These are phyloP conservation scores for Cercospora sesami DNA, from an alignment of 2,329 filamentous ascomycete species.

Conservation along the genomic window DNA sequence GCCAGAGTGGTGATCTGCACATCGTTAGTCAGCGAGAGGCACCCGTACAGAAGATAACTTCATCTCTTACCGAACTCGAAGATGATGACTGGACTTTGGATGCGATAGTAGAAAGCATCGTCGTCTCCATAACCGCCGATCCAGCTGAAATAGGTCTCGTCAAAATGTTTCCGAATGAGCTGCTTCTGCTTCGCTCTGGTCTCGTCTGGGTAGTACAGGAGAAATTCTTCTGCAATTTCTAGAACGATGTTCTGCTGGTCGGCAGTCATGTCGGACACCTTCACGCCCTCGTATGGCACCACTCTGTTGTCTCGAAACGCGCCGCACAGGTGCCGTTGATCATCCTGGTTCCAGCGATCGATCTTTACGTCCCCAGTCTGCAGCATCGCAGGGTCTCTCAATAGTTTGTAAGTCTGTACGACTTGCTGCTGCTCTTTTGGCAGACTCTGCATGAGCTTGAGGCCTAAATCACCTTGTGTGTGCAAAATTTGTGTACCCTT, in stretches of 20 bases:
- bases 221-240: constrained; percentile 62
- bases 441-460: constrained; percentile 69
- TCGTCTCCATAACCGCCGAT: constrained; percentile 67
- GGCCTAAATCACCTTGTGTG: constrained; percentile 62
- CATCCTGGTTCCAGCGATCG: constrained; percentile 76
- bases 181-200: constrained; percentile 58
- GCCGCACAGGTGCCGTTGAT: constrained; percentile 75
- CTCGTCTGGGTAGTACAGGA: constrained; percentile 64
- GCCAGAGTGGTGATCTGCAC: constrained; percentile 58
- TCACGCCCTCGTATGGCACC: constrained; percentile 69
- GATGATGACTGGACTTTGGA: constrained; percentile 73
- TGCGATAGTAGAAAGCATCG: constrained; percentile 74
- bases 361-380: constrained; percentile 46
- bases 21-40: constrained; percentile 55
- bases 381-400: constrained; percentile 67
- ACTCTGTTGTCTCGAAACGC: constrained; percentile 76
- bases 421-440: constrained; percentile 46
- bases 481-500: constrained; percentile 66
- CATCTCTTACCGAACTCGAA: constrained; percentile 62
- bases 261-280: constrained; percentile 52
- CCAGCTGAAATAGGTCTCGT: constrained; percentile 79
- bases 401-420: constrained; percentile 59
- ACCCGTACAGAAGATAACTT: constrained; percentile 69
- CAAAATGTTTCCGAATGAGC: constrained; percentile 57
- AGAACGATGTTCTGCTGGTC: constrained; percentile 58